Percentiles rank a stretch among this genome's conserved stretches.
Conservation (phyloP, 352 stramenopile genomes). For the Phytopythium chamaehyphon region DNA sequence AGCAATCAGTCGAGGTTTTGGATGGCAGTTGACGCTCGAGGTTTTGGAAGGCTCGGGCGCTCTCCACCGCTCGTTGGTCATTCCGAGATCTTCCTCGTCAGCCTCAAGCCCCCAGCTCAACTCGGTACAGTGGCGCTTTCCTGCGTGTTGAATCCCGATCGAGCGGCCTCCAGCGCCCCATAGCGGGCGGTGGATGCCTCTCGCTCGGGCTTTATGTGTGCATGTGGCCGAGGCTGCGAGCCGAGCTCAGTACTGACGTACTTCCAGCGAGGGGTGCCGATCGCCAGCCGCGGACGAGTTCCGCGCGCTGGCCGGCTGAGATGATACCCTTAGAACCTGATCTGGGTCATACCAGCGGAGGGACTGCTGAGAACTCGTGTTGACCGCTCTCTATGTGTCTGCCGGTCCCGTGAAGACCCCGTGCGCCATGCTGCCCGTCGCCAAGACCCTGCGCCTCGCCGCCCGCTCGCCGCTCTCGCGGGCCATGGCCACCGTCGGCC, state of each 20-base stretch:
- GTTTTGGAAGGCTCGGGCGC: not conserved
- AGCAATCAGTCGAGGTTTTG: no score
- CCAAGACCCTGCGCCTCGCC: conserved; percentile 29
- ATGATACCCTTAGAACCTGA: conserved; percentile 67
- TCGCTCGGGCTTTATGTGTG: not conserved
- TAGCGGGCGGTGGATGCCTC: no score
- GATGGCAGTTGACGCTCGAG: not conserved
- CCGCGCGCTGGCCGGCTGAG: conserved; percentile 46
- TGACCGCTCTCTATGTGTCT: conserved; percentile 14
- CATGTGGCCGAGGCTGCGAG: not conserved
- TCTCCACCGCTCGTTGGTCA: conserved; percentile 9
- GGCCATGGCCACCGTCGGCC: conserved; percentile 47
- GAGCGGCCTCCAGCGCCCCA: no score
- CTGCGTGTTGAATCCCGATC: no score
- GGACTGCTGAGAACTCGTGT: conserved; percentile 32
- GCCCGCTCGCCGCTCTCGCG: conserved; percentile 10
- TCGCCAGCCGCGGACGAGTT: conserved; percentile 38
- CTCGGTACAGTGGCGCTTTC: conserved; percentile 4
- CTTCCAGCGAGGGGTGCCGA: conserved; percentile 63
- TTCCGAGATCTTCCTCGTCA: conserved; percentile 12
- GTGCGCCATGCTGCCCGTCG: conserved; percentile 26
- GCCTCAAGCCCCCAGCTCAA: conserved; percentile 9
- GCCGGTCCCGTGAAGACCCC: not conserved
- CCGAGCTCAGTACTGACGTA: conserved; percentile 19
- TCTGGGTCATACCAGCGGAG: conserved; percentile 59